These are phyloP conservation scores for Gentiana dahurica DNA, from an alignment of 257 asterid genomes.

Conservation along the genomic window DNA sequence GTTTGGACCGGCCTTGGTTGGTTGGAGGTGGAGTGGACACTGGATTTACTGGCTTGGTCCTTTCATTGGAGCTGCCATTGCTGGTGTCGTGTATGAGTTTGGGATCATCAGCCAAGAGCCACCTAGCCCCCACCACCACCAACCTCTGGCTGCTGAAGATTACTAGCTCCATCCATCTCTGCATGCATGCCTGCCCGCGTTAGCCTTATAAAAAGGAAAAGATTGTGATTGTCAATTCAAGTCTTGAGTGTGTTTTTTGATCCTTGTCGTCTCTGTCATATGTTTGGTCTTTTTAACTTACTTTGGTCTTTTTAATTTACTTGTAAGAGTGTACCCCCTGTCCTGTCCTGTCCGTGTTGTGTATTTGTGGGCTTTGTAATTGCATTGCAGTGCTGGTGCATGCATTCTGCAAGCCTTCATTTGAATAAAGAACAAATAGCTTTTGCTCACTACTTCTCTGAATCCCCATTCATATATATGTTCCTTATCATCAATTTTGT, in stretches of 20 bases:
- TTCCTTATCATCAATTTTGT: too few species aligned
- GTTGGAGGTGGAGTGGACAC: conserved; percentile 90
- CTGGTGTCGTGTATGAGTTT: conserved; percentile 66
- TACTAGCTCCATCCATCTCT: conserved; percentile 28
- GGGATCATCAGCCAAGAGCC: conserved; percentile 43
- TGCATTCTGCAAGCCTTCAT: too few species aligned
- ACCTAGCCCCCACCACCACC: conserved; percentile 52
- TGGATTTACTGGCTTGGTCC: conserved; percentile 99
- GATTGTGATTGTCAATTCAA: not conserved
- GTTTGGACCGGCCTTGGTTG: conserved; percentile 83
- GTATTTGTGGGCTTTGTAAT: too few species aligned
- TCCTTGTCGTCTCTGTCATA: conserved; percentile 1
- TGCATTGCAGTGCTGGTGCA: too few species aligned
- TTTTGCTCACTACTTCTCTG: too few species aligned
- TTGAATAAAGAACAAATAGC: too few species aligned
- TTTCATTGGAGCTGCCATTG: conserved; percentile 62
- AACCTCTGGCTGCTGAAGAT: conserved; percentile 90
- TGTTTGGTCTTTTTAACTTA: conserved; percentile 1
- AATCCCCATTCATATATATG: too few species aligned
- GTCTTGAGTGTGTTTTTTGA: too few species aligned
- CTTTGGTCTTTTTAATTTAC: not conserved
- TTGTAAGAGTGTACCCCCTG: not conserved
- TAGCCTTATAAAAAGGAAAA: too few species aligned
- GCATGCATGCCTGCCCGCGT: too few species aligned
- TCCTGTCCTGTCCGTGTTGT: too few species aligned